Evolutionary conservation across 2,329 filamentous ascomycete genomes (phyloP), one percentile per base, ranked within the genome.

Genomic region (Cordyceps pruinosa): DNA sequence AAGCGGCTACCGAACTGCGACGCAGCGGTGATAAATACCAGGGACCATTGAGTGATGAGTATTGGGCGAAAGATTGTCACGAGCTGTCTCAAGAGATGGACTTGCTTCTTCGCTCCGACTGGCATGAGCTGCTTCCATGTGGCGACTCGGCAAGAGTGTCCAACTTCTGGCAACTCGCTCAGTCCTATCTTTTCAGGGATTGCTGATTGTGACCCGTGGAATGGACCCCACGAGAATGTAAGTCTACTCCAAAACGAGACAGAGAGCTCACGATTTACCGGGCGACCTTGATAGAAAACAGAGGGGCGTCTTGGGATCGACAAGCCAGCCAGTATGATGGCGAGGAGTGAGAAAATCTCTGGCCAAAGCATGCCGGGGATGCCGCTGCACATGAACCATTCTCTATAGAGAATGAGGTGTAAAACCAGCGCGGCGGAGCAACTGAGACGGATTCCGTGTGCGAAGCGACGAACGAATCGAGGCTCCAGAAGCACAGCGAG

Each of bases 1-100:
- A 51, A 51, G 21, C 52, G 39, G 19, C 57, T 57, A 23, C 52
- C 15, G 15, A 59, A 59, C 12, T 53, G 34, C 15, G 57, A 51
- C 6, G 30, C 19, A 4, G 57, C 21, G 15, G 55, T 46, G 30
- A 52, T 6, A 39, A 59, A 42, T 10, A 48, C 52, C 9, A 59
- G 39, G 17, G 32, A 21, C 52, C 57, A 59, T 28, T 59, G 57
- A 10, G 21, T 41, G 12, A 45, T 9, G 10, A 59, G 30, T 51
- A 13, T 28, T 19, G 39, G 13, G 8, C 15, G 28, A 13, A 59
- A 59, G 2, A 30, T 32, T 26, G 12, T 28, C 13, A 48, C 28
- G 13, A 58, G 19, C 35, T 52, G 48, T 19, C 19, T 30, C 56
- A 28, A 54, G 10, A 57, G 32, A 6, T 49, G 32, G 13, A 26